Base-by-base conservation (phyloP, 2,329 filamentous ascomycete species). In the Fusarium mangiferae region DNA sequence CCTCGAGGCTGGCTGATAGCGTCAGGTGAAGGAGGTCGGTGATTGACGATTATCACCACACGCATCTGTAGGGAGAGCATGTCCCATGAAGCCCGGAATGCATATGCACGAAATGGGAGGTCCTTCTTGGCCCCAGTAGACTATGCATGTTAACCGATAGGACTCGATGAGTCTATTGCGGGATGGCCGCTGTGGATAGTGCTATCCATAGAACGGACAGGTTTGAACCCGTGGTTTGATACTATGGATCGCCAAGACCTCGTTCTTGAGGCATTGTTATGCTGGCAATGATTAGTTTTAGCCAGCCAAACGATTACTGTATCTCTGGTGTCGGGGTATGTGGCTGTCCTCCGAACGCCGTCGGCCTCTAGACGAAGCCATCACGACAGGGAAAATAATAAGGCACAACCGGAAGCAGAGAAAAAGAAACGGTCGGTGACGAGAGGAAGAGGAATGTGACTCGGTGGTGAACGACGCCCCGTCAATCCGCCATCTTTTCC, bases 1-100 rank as follows among this genome's bases (percentile, higher is more conserved):
- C 57, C 46, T 69, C 33, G 51, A 66, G 59, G 59, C 51, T 48
- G 68, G 54, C 64, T 72, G 69, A 65, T 66, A 60, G 69, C 42
- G 70, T 71, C 68, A 70, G 67, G 68, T 66, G 66, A 71, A 71
- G 62, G 68, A 70, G 68, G 69, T 72, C 52, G 57, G 46, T 67
- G 49, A 36, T 61, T 71, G 68, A 57, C 45, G 44, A 61, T n/a
- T 45, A 52, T 57, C 57, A 56, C 42, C 44, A 55, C 30, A 62
- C 49, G 57, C 68, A 71, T 48, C 56, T 56, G 61, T 52, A 73
- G 70, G 70, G 70, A 67, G 66, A 67, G 56, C 24, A 39, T 28
- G 20, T 38, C 18, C 28, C 30, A 49, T 45, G 30, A 63, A 66
- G 56, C 49, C 62, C 39, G 66, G 64, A 69, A 69, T 69, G 66